These are phyloP conservation scores for Lasiodiplodia theobromae DNA, from an alignment of 2,329 filamentous ascomycete genomes.

Conservation along the genomic window DNA sequence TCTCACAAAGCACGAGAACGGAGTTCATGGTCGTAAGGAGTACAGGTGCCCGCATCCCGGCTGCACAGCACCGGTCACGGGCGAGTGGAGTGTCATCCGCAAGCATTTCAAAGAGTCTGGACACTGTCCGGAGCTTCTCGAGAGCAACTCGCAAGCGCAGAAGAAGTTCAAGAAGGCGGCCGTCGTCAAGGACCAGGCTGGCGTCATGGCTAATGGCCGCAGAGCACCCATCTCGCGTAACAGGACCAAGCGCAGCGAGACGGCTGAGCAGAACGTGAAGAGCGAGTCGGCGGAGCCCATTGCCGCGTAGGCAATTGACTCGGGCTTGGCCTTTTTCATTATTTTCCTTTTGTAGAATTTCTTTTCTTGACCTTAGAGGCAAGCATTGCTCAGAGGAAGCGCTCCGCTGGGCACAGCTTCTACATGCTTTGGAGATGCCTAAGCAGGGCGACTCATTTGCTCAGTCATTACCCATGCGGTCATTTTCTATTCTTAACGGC, in stretches of 20 bases:
- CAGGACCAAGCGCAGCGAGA: conserved; percentile 27
- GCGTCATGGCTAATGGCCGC: conserved; percentile 29
- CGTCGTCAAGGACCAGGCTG: conserved; percentile 26
- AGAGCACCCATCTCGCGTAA: conserved; percentile 28
- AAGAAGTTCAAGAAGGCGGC: conserved; percentile 38
- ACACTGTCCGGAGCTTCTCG: conserved; percentile 45
- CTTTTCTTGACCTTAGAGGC: neutral
- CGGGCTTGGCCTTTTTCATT: neutral
- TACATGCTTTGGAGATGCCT: neutral
- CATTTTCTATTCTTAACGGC: neutral
- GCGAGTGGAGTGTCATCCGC: conserved; percentile 49
- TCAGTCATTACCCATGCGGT: neutral
- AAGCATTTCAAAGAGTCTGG: conserved; percentile 46
- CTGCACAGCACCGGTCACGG: conserved; percentile 48
- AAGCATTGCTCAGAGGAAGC: neutral
- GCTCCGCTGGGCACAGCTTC: neutral
- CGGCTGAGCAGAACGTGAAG: conserved; percentile 15
- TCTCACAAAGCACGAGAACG: conserved; percentile 45
- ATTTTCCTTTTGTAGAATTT: neutral
- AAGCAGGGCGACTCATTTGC: neutral
- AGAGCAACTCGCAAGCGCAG: conserved; percentile 43
- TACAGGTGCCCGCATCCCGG: conserved; percentile 46
- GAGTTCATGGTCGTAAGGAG: conserved; percentile 23
- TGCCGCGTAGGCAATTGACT: neutral
- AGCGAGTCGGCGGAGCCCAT: conserved; percentile 18